Evolutionary conservation across 345 rosid genomes (phyloP).

Genomic region (Euphorbia pulcherrima): DNA sequence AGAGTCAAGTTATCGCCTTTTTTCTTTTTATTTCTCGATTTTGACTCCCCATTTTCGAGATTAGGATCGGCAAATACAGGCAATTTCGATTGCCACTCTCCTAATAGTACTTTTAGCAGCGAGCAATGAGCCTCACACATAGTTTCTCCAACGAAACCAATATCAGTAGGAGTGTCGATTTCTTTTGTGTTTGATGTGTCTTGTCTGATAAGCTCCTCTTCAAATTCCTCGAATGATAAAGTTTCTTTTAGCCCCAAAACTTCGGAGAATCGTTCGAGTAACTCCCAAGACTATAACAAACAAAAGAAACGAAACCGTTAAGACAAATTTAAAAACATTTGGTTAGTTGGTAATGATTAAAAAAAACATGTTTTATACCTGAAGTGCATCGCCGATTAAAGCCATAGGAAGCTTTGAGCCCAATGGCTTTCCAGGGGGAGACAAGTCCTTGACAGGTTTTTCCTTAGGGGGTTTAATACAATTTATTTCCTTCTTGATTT

Average conservation of each 20-base stretch:
- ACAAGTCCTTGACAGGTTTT: slow-evolving; percentile 12
- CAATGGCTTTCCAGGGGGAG: slow-evolving; percentile 28
- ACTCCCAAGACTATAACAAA: slow-evolving; percentile 37
- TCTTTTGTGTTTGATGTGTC: slow-evolving; percentile 8
- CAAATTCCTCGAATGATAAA: slow-evolving; percentile 30
- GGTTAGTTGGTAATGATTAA: slow-evolving; percentile 4
- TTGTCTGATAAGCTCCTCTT: slow-evolving; percentile 22
- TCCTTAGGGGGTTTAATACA: slow-evolving; percentile 13
- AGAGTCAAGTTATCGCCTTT: slow-evolving; percentile 23
- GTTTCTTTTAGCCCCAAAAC: slow-evolving; percentile 32
- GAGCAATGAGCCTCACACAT: slow-evolving; percentile 27
- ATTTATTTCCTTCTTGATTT: slow-evolving; percentile 21
- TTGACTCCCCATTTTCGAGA: slow-evolving; percentile 28
- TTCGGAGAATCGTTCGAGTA: slow-evolving; percentile 36
- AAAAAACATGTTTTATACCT: slow-evolving; percentile 28
- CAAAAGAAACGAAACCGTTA: slow-evolving; percentile 4
- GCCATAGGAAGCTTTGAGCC: slow-evolving; percentile 29
- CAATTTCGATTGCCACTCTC: slow-evolving; percentile 29
- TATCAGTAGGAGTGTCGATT: slow-evolving; percentile 16
- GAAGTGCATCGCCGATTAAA: slow-evolving; percentile 34
- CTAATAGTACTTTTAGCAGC: slow-evolving; percentile 29
- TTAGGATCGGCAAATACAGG: slow-evolving; percentile 25
- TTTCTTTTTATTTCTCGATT: slow-evolving; percentile 32
- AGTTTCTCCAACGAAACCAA: slow-evolving; percentile 10
- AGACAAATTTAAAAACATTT: background rate